These are phyloP conservation scores for Oligophagozyma castellii DNA, from an alignment of 1,139 yeast species.

Conservation along the genomic window DNA sequence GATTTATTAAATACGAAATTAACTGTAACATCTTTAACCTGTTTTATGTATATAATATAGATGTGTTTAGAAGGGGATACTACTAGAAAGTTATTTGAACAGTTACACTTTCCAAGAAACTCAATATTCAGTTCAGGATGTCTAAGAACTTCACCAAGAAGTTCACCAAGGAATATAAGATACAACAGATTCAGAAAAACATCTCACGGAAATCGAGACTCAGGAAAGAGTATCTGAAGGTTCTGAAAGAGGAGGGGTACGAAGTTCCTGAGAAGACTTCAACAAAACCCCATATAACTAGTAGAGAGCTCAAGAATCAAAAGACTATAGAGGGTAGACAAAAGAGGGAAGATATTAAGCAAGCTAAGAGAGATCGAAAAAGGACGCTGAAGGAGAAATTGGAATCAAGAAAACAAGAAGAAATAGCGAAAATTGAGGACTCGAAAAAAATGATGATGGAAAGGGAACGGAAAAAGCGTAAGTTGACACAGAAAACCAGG, in stretches of 20 bases:
- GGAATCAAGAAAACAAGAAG: slow-evolving; percentile 20
- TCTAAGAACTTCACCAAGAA: too few relatives aligned
- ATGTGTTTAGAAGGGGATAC: too few relatives aligned
- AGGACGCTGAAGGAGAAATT: slow-evolving; percentile 21
- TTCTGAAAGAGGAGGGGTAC: slow-evolving; percentile 60
- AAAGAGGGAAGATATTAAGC: slow-evolving; percentile 28
- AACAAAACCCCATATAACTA: background rate
- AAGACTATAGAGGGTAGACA: slow-evolving; percentile 27
- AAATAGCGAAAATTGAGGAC: slow-evolving; percentile 3
- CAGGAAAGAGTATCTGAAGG: slow-evolving; percentile 68
- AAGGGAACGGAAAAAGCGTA: slow-evolving; percentile 37
- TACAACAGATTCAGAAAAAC: slow-evolving; percentile 55
- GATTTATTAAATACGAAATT: too few relatives aligned
- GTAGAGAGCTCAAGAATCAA: slow-evolving; percentile 9
- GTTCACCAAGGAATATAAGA: slow-evolving; percentile 24
- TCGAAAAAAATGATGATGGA: slow-evolving; percentile 7
- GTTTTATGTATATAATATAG: too few relatives aligned
- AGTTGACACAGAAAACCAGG: slow-evolving; percentile 45
- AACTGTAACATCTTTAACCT: too few relatives aligned
- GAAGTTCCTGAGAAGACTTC: slow-evolving; percentile 26
- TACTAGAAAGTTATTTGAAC: too few relatives aligned
- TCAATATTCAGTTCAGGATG: too few relatives aligned
- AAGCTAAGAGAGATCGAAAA: slow-evolving; percentile 23
- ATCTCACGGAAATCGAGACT: slow-evolving; percentile 73
- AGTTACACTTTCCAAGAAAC: too few relatives aligned